Percentiles rank a stretch among this genome's conserved stretches.
These are phyloP conservation scores for Starmerella ratchasimensis DNA, from an alignment of 805 yeast species.

Conservation along the genomic window DNA sequence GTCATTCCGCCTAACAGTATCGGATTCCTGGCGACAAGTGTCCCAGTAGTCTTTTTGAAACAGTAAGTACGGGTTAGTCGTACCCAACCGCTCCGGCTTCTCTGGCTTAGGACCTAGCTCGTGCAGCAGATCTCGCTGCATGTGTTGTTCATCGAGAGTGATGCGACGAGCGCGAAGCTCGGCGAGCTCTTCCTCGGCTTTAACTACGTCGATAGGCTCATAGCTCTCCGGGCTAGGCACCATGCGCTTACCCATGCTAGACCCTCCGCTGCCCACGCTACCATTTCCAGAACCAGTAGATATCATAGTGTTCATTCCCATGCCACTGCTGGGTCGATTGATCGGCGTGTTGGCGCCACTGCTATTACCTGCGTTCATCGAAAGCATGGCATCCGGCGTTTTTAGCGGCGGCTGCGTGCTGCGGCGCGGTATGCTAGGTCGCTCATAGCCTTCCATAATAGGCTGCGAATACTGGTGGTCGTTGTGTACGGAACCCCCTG, in stretches of 20 bases:
- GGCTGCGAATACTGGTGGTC: not conserved
- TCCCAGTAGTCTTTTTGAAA: slow-evolving; percentile 34
- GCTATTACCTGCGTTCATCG: not conserved
- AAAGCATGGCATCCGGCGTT: not conserved
- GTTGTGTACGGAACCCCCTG: not conserved
- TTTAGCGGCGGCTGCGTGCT: not conserved
- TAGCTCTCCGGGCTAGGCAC: slow-evolving; percentile 2
- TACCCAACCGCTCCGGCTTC: slow-evolving; percentile 28
- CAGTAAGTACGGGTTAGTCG: slow-evolving; percentile 30
- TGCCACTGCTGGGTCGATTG: not conserved
- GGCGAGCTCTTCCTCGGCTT: slow-evolving; percentile 21
- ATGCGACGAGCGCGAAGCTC: slow-evolving; percentile 23
- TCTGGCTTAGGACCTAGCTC: slow-evolving; percentile 29
- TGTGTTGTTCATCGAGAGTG: slow-evolving; percentile 23
- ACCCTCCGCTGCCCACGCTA: too few relatives aligned
- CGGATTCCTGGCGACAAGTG: slow-evolving; percentile 27
- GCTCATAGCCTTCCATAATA: not conserved
- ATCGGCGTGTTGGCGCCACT: not conserved
- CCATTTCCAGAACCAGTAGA: too few relatives aligned
- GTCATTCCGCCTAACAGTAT: slow-evolving; percentile 23
- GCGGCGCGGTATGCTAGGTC: not conserved
- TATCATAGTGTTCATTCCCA: not conserved
- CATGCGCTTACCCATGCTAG: not conserved
- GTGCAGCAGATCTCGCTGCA: slow-evolving; percentile 26
- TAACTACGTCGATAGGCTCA: slow-evolving; percentile 9